These are phyloP conservation scores for Wickerhamiella brachini DNA, from an alignment of 805 yeast genomes.

Conservation along the genomic window DNA sequence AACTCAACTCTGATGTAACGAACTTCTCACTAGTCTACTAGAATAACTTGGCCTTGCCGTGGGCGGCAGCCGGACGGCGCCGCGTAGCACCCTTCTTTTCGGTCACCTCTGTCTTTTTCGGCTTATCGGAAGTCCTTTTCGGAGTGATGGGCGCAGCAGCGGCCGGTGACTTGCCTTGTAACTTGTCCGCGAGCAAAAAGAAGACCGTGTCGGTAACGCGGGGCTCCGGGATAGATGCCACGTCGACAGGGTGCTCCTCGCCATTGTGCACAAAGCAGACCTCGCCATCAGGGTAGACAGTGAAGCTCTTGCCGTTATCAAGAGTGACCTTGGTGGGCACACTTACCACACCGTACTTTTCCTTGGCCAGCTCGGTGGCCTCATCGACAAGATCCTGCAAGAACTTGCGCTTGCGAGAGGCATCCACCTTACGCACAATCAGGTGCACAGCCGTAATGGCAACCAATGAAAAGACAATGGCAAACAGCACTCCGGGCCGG, in stretches of 20 bases:
- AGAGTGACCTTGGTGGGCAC: constrained; percentile 18
- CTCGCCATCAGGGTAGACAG: constrained; percentile 24
- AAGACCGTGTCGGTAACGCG: constrained; percentile 23
- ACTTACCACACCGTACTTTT: constrained; percentile 17
- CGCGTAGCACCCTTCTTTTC: constrained; percentile 15
- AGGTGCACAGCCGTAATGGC: constrained; percentile 46
- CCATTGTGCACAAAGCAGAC: constrained; percentile 22
- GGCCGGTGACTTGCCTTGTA: neutral
- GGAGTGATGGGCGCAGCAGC: neutral
- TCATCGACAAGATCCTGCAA: constrained; percentile 26
- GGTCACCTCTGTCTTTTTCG: neutral
- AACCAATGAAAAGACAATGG: constrained; percentile 37
- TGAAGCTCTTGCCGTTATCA: constrained; percentile 21
- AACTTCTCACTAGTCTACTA: neutral
- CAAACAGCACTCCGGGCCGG: constrained; percentile 49
- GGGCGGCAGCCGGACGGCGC: constrained; percentile 14
- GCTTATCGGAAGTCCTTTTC: neutral
- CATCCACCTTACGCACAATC: constrained; percentile 38
- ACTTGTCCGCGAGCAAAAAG: constrained; percentile 9
- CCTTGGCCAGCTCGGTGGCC: constrained; percentile 22
- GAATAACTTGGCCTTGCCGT: constrained; percentile 16
- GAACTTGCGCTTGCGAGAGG: constrained; percentile 43
- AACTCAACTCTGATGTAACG: neutral
- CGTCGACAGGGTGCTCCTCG: constrained; percentile 20
- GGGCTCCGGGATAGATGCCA: constrained; percentile 22